Conservation (phyloP, 768 basidiomycete genomes). For the Lactarius trivialis region DNA sequence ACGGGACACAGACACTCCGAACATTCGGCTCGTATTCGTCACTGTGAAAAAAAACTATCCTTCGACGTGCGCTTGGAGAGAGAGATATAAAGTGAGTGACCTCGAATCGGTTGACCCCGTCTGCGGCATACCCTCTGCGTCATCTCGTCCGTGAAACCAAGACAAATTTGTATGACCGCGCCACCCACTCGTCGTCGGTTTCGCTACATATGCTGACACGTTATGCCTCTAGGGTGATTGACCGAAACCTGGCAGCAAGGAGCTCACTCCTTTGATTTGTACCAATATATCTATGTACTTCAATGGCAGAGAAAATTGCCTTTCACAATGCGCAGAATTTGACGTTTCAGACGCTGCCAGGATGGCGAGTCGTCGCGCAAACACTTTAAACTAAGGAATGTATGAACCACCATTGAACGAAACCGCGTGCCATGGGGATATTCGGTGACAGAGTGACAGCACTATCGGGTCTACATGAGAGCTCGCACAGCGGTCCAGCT, state of each 20-base stretch:
- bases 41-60: constrained; percentile 85
- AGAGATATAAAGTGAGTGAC: too few species aligned
- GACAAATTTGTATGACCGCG: neutral
- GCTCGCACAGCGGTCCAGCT: too few species aligned
- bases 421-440: neutral
- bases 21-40: constrained; percentile 72
- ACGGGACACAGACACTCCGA: constrained; percentile 76
- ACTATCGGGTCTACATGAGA: too few species aligned
- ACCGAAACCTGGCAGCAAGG: neutral
- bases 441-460: too few species aligned
- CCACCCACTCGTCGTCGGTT: neutral
- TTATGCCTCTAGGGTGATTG: neutral
- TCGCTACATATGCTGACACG: neutral
- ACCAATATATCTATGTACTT: neutral
- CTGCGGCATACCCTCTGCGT: neutral
- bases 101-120: too few species aligned
- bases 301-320: too few species aligned
- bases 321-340: neutral
- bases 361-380: neutral
- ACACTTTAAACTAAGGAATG: neutral
- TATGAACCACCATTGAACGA: neutral
- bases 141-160: neutral
- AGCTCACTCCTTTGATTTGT: neutral
- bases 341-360: neutral
- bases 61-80: constrained; percentile 57